Conservation (phyloP, 352 stramenopile genomes). For the Elongisporangium undulatum region DNA sequence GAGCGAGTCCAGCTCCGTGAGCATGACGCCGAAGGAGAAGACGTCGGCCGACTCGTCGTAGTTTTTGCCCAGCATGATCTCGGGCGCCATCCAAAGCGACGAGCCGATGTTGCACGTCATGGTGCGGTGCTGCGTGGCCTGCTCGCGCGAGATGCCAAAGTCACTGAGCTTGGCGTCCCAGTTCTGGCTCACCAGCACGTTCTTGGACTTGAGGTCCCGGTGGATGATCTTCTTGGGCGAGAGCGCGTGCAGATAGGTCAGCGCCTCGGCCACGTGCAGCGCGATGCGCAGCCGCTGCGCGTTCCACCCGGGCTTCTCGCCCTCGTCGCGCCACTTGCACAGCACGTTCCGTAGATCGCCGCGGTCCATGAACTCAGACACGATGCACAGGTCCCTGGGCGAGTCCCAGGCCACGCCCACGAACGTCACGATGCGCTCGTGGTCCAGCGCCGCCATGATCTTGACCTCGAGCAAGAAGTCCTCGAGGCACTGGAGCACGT, state of each 20-base stretch:
- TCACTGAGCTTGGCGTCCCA: constrained; percentile 49
- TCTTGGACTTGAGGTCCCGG: constrained; percentile 21
- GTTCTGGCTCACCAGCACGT: constrained; percentile 24
- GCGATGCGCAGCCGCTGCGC: constrained; percentile 17
- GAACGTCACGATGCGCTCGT: constrained; percentile 41
- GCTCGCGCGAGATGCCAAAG: constrained; percentile 33
- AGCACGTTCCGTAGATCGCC: constrained; percentile 44
- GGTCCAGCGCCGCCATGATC: constrained; percentile 37
- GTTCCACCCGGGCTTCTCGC: background rate
- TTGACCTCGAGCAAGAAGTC: constrained; percentile 40
- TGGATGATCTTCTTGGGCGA: constrained; percentile 6
- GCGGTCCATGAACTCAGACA: constrained; percentile 56
- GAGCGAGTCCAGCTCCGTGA: constrained; percentile 7
- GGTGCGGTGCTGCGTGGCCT: constrained; percentile 6
- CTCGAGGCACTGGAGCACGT: constrained; percentile 20
- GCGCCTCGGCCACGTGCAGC: constrained; percentile 46
- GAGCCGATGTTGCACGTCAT: constrained; percentile 78
- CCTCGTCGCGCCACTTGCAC: constrained; percentile 9
- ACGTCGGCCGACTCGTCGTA: constrained; percentile 10
- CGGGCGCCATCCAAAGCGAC: constrained; percentile 79
- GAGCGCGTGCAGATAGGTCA: constrained; percentile 62
- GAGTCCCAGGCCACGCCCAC: constrained; percentile 49
- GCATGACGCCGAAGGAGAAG: constrained; percentile 5
- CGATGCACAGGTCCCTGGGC: constrained; percentile 34
- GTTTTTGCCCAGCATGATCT: constrained; percentile 46